phyloP scores from a whole-genome alignment of 768 basidiomycete species.

The Suillus placidus region DNA sequence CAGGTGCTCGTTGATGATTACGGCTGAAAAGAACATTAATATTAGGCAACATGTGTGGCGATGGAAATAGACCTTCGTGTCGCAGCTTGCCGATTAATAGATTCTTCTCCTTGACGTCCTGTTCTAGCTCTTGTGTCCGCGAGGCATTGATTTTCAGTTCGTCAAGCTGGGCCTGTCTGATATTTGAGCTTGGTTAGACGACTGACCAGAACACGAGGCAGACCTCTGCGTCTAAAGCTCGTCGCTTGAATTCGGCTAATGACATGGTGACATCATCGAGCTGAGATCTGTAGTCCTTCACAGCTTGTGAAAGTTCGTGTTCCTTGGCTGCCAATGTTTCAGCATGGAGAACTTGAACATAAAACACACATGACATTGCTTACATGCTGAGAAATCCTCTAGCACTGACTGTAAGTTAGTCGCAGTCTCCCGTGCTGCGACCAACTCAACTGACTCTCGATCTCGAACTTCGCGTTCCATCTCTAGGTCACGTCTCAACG shows the following conservation, averaged over 20 bases:
- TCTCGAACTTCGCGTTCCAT: conserved; percentile 62
- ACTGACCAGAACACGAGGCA: conserved; percentile 17
- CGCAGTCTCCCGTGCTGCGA: conserved; percentile 71
- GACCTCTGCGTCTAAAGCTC: conserved; percentile 88
- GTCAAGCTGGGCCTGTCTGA: conserved; percentile 66
- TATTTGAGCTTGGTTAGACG: conserved; percentile 4
- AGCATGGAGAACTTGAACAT: background rate
- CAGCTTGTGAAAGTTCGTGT: conserved; percentile 82
- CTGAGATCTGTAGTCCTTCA: conserved; percentile 80
- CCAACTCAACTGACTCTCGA: conserved; percentile 58
- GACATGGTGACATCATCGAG: conserved; percentile 69
- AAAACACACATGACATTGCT: conserved; percentile 29
- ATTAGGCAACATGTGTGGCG: background rate
- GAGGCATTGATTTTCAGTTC: conserved; percentile 69
- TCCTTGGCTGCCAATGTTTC: conserved; percentile 68
- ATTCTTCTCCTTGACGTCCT: conserved; percentile 94
- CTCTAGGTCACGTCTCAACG: conserved; percentile 65
- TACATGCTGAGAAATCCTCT: conserved; percentile 93
- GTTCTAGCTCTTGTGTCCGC: conserved; percentile 74
- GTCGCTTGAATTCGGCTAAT: conserved; percentile 87
- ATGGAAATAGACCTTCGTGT: conserved; percentile 74
- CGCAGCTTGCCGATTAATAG: conserved; percentile 93
- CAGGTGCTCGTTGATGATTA: conserved; percentile 96
- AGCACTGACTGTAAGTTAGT: conserved; percentile 89
- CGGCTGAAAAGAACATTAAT: conserved; percentile 54